Conservation (phyloP, 208 protist species). For the Acanthamoeba lenticulata region DNA sequence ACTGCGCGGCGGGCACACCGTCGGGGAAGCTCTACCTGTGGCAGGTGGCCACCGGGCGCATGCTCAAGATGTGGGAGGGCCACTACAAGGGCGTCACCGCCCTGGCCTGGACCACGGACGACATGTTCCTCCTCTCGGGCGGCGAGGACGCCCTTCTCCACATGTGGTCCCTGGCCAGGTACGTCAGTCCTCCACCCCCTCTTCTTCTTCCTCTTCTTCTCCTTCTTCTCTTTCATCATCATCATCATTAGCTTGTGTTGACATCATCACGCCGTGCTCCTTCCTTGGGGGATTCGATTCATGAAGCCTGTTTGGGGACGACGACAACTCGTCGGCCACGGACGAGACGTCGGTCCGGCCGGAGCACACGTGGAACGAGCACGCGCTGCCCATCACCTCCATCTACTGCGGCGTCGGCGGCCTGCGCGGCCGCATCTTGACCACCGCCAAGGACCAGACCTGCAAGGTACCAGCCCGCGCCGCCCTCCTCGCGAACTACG, state of each 20-base stretch:
- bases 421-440: conserved; percentile 10
- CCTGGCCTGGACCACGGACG: conserved; percentile 50
- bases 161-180: conserved; percentile 47
- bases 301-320: conserved; percentile 26
- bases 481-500: too few species aligned
- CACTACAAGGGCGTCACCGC: conserved; percentile 67
- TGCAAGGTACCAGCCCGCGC: conserved; percentile 1
- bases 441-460: conserved; percentile 56
- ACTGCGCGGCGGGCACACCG: conserved; percentile 25
- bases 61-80: conserved; percentile 59
- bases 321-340: not conserved
- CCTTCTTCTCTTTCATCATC: too few species aligned
- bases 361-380: conserved; percentile 67
- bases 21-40: conserved; percentile 60
- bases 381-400: conserved; percentile 58
- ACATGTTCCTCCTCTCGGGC: conserved; percentile 57
- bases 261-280: too few species aligned
- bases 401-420: conserved; percentile 51
- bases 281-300: not conserved
- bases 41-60: conserved; percentile 52
- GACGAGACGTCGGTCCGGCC: not conserved
- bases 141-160: conserved; percentile 59
- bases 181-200: not conserved
- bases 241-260: too few species aligned
- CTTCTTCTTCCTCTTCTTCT: too few species aligned